Conservation (phyloP, 1,139 yeast species). For the Hyphopichia burtonii region DNA sequence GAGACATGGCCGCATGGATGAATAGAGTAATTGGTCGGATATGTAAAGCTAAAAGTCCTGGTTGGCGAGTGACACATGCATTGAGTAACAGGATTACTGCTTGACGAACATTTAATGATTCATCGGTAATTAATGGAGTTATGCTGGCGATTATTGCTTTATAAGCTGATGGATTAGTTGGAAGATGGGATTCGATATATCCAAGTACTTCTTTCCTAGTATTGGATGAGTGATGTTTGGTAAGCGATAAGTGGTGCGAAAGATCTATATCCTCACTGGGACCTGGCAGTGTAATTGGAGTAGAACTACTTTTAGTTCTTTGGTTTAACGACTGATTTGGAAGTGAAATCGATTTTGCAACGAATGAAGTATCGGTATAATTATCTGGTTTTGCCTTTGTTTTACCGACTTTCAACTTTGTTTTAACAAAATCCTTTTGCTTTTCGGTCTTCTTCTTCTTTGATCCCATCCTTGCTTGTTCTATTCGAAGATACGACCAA, state of each 20-base stretch:
- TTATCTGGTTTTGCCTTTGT: slow-evolving; percentile 67
- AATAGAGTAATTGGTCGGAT: slow-evolving; percentile 66
- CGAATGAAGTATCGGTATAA: slow-evolving; percentile 82
- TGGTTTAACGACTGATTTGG: slow-evolving; percentile 52
- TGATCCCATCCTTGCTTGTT: slow-evolving; percentile 43
- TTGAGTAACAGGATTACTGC: slow-evolving; percentile 54
- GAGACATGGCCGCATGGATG: slow-evolving; percentile 94
- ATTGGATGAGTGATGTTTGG: slow-evolving; percentile 73
- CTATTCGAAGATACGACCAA: background rate
- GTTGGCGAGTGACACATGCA: slow-evolving; percentile 49
- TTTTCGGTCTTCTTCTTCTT: slow-evolving; percentile 64
- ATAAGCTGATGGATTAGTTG: slow-evolving; percentile 51
- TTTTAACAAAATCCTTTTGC: slow-evolving; percentile 72
- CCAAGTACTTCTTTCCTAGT: slow-evolving; percentile 74
- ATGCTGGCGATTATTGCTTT: slow-evolving; percentile 57
- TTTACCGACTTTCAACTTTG: slow-evolving; percentile 88
- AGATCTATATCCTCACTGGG: slow-evolving; percentile 40
- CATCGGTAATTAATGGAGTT: slow-evolving; percentile 63
- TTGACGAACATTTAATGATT: slow-evolving; percentile 61
- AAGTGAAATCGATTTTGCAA: slow-evolving; percentile 67
- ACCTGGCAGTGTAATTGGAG: background rate
- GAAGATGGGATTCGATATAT: slow-evolving; percentile 46
- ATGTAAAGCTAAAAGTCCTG: slow-evolving; percentile 65
- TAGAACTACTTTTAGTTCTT: slow-evolving; percentile 9
- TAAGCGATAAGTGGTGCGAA: slow-evolving; percentile 58